phyloP scores from a whole-genome alignment of 495 filamentous ascomycete genomes.

The Barbatosphaeria neglecta region DNA sequence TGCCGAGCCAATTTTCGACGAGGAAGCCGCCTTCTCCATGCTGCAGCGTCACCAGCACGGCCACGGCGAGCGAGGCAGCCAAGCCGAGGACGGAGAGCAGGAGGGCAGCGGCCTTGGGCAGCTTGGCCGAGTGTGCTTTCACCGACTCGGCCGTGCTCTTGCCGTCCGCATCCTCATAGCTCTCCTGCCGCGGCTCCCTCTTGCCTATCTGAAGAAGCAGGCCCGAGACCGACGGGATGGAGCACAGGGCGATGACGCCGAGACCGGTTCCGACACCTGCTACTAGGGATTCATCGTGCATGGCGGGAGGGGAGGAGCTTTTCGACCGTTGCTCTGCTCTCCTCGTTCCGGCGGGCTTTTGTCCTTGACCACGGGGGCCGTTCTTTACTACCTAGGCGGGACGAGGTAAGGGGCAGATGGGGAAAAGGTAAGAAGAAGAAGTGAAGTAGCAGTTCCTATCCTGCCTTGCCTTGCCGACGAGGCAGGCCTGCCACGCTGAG shows the following conservation, averaged over 20 bases:
- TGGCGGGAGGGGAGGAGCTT: not conserved
- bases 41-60: slow-evolving; percentile 27
- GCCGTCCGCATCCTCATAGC: slow-evolving; percentile 55
- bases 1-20: slow-evolving; percentile 28
- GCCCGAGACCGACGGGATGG: slow-evolving; percentile 22
- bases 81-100: slow-evolving; percentile 33
- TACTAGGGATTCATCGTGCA: slow-evolving; percentile 17
- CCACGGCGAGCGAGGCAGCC: slow-evolving; percentile 28
- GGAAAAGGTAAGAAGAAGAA: not conserved
- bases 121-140: slow-evolving; percentile 37
- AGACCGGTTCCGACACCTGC: slow-evolving; percentile 21
- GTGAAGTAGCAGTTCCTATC: too few species aligned
- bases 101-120: slow-evolving; percentile 34
- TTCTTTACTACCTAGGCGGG: too few species aligned
- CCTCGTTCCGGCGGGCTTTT: too few species aligned
- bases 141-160: slow-evolving; percentile 44
- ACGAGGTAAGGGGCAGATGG: not conserved
- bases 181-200: slow-evolving; percentile 19
- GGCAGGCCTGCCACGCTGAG: not conserved
- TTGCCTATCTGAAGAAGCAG: slow-evolving; percentile 14
- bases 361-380: too few species aligned
- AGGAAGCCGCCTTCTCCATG: slow-evolving; percentile 9
- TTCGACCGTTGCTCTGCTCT: too few species aligned
- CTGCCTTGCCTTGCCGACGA: not conserved
- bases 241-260: slow-evolving; percentile 20